Evolutionary conservation across 306 rosid genomes (phyloP).

Genomic region (Quercus bicolor): DNA sequence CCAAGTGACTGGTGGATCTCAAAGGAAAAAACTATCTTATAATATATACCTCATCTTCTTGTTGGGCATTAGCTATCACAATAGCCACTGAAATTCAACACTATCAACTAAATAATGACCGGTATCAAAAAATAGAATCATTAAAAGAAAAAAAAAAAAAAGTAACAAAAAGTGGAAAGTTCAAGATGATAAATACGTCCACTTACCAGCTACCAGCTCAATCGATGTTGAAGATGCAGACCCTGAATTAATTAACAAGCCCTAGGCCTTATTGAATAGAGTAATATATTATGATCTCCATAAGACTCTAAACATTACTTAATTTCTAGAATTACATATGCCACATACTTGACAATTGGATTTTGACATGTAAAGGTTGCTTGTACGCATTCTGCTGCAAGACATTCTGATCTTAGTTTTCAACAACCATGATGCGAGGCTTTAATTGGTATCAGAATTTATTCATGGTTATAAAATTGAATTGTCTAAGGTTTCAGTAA

Average conservation of each 20-base stretch:
- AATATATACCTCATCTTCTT: background rate
- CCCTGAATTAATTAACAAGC: background rate
- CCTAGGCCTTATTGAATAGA: no score
- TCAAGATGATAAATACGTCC: background rate
- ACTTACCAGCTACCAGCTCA: background rate
- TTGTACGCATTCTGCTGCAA: no score
- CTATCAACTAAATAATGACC: background rate
- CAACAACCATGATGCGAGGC: no score
- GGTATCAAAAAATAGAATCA: background rate
- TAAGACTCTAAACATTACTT: background rate
- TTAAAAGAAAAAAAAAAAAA: no score
- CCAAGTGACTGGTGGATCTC: background rate
- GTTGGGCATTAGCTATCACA: constrained; percentile 19
- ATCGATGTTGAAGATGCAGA: background rate
- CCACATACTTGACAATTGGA: background rate
- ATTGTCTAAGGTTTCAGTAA: no score
- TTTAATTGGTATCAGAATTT: no score
- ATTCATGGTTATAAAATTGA: no score
- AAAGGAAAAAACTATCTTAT: background rate
- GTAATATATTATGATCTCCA: no score
- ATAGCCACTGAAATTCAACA: constrained; percentile 20
- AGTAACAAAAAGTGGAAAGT: no score
- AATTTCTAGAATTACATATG: background rate
- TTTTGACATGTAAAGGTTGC: no score
- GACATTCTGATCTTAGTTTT: no score